Conservation (phyloP, 768 basidiomycete genomes). For the Strobilomyces echinocephalus region DNA sequence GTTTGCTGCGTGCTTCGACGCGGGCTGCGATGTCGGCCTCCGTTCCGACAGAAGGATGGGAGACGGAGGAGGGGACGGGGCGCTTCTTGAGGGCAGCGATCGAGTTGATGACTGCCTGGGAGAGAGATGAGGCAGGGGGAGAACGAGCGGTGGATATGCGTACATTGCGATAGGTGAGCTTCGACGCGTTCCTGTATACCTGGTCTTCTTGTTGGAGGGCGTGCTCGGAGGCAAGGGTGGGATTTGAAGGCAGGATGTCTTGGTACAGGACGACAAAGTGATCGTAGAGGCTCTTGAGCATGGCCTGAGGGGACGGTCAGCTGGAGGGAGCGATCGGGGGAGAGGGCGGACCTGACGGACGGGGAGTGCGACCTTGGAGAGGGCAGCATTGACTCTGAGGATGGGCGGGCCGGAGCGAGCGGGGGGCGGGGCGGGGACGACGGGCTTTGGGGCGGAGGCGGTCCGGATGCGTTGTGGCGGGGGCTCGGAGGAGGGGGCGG, state of each 20-base stretch:
- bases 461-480: slow-evolving; percentile 63
- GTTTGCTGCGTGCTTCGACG: slow-evolving; percentile 47
- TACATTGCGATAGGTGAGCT: slow-evolving; percentile 81
- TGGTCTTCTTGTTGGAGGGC: slow-evolving; percentile 79
- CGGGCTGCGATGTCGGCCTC: slow-evolving; percentile 58
- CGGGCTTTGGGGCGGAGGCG: slow-evolving; percentile 38
- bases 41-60: slow-evolving; percentile 76
- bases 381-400: slow-evolving; percentile 60
- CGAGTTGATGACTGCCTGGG: slow-evolving; percentile 48
- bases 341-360: slow-evolving; percentile 59
- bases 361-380: slow-evolving; percentile 66
- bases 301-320: slow-evolving; percentile 39
- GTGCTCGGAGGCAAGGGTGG: slow-evolving; percentile 68
- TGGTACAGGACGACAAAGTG: slow-evolving; percentile 70
- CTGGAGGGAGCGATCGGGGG: too few relatives aligned
- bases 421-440: slow-evolving; percentile 23
- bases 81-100: slow-evolving; percentile 51
- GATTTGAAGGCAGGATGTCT: slow-evolving; percentile 46
- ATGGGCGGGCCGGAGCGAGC: slow-evolving; percentile 50
- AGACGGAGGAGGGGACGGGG: slow-evolving; percentile 47
- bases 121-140: slow-evolving; percentile 9
- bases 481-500: slow-evolving; percentile 39
- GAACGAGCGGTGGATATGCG: slow-evolving; percentile 16
- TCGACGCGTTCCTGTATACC: slow-evolving; percentile 68
- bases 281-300: slow-evolving; percentile 71